Conservation (phyloP, 1,284 basidiomycete genomes). For the Microbotryomycetes sp. region DNA sequence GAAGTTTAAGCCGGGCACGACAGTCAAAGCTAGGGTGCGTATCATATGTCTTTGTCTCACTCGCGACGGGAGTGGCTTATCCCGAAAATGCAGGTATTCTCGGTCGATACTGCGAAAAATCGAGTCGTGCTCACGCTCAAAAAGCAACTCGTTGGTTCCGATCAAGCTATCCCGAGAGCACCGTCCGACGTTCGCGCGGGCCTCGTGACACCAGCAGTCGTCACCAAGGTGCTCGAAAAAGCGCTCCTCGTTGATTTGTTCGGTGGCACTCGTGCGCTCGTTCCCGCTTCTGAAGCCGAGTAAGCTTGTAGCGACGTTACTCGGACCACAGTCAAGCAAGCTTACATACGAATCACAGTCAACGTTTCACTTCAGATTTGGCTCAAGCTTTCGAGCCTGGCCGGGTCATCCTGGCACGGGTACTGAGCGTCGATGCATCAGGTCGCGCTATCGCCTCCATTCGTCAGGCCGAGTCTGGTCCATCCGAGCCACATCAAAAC, state of each 20-base stretch:
- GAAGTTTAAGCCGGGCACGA: conserved; percentile 76
- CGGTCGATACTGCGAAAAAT: conserved; percentile 72
- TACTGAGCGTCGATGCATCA: conserved; percentile 64
- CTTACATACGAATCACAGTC: conserved; percentile 45
- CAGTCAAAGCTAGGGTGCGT: conserved; percentile 76
- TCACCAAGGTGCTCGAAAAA: conserved; percentile 73
- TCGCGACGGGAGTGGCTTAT: too few species aligned
- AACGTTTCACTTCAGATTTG: conserved; percentile 57
- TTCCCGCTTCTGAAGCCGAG: conserved; percentile 76
- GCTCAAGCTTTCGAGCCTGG: conserved; percentile 66
- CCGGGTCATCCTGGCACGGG: conserved; percentile 77
- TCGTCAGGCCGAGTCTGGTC: conserved; percentile 50
- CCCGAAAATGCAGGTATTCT: conserved; percentile 60
- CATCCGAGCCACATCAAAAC: too few species aligned
- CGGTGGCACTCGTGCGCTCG: conserved; percentile 75
- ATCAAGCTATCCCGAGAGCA: conserved; percentile 58
- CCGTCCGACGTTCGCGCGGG: conserved; percentile 66
- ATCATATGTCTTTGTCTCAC: neutral
- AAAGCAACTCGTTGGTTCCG: conserved; percentile 77
- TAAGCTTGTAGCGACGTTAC: conserved; percentile 39
- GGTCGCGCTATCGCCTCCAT: conserved; percentile 75
- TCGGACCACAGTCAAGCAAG: neutral
- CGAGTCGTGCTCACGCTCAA: conserved; percentile 85
- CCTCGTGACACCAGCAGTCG: conserved; percentile 69
- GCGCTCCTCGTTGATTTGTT: conserved; percentile 80